A percentile compares a stretch with the other conserved stretches of the same genome.
phyloP scores from a whole-genome alignment of 768 basidiomycete genomes.

The Amanita fuliginea region DNA sequence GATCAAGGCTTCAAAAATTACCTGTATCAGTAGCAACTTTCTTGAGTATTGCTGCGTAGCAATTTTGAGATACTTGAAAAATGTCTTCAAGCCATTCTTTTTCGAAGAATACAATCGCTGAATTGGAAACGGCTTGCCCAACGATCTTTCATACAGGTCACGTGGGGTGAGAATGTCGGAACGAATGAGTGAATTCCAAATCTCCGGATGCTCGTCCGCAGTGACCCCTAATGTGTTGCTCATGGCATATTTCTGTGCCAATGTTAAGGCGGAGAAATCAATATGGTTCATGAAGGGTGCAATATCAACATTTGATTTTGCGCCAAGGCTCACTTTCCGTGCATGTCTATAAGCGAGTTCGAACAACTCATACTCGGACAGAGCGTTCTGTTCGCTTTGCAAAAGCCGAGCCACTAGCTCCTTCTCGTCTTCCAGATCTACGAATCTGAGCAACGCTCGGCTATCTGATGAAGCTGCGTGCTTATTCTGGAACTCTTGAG shows the following conservation, averaged over 20 bases:
- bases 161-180: slow-evolving; percentile 44
- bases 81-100: slow-evolving; percentile 37
- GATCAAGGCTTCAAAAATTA: slow-evolving; percentile 10
- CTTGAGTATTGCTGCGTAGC: slow-evolving; percentile 47
- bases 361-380: slow-evolving; percentile 51
- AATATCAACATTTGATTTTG: slow-evolving; percentile 34
- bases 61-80: slow-evolving; percentile 50
- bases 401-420: slow-evolving; percentile 34
- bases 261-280: slow-evolving; percentile 44
- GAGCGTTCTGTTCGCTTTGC: slow-evolving; percentile 35
- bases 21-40: slow-evolving; percentile 49
- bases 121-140: slow-evolving; percentile 42
- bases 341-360: slow-evolving; percentile 37
- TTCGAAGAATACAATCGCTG: slow-evolving; percentile 53
- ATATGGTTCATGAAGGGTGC: slow-evolving; percentile 36
- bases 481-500: slow-evolving; percentile 30
- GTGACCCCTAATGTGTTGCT: slow-evolving; percentile 28
- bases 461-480: slow-evolving; percentile 24
- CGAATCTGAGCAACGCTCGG: slow-evolving; percentile 12
- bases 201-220: slow-evolving; percentile 29
- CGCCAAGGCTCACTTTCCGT: slow-evolving; percentile 31
- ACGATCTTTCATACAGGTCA: slow-evolving; percentile 40
- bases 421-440: slow-evolving; percentile 26
- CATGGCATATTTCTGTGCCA: slow-evolving; percentile 43
- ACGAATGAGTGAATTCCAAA: slow-evolving; percentile 56